phyloP scores from a whole-genome alignment of 2,329 filamentous ascomycete genomes.

The Aureobasidium leucospermi region DNA sequence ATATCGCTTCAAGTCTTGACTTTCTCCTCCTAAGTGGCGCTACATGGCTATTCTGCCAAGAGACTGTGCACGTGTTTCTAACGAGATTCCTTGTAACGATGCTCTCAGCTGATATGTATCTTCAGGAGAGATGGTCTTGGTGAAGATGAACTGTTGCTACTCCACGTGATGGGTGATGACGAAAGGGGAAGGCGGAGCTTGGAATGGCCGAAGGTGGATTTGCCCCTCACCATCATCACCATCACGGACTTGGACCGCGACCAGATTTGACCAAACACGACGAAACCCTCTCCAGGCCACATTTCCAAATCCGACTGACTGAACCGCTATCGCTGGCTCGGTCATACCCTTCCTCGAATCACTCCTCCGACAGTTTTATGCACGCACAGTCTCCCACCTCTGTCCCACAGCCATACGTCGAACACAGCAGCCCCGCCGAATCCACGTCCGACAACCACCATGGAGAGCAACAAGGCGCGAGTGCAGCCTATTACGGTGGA shows the following conservation, averaged over 20 bases:
- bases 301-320: conserved; percentile 30
- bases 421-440: conserved; percentile 32
- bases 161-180: background rate
- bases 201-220: background rate
- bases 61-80: no score
- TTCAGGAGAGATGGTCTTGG: no score
- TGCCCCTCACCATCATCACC: background rate
- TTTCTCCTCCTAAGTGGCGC: no score
- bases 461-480: conserved; percentile 46
- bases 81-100: no score
- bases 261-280: background rate
- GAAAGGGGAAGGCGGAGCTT: background rate
- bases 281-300: background rate
- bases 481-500: conserved; percentile 27
- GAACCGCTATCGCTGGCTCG: conserved; percentile 49
- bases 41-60: no score
- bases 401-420: conserved; percentile 38
- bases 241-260: background rate
- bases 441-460: conserved; percentile 44
- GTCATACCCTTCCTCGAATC: conserved; percentile 37
- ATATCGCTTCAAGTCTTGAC: no score
- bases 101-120: no score
- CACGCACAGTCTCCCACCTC: conserved; percentile 51
- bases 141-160: background rate
- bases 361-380: conserved; percentile 51